Evolutionary conservation across 176 grass and related monocot species (phyloP).

Genomic region (Musa itinerans): DNA sequence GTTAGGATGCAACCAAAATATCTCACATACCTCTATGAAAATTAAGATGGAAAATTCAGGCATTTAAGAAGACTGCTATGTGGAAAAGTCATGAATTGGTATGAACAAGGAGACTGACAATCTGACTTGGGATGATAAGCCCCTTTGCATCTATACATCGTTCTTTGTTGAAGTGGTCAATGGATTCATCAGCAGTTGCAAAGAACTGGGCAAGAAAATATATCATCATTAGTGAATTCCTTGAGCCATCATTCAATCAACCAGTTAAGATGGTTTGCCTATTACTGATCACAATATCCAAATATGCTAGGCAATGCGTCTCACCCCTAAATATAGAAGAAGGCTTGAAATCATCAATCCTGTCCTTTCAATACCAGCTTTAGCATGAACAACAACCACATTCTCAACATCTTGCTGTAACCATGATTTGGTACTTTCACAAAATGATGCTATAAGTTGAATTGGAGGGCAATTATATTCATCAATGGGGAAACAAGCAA

Average conservation of each 20-base stretch:
- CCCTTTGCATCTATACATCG: slow-evolving; percentile 11
- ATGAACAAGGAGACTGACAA: slow-evolving; percentile 15
- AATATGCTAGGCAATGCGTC: neutral
- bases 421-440: slow-evolving; percentile 13
- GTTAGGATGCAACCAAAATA: slow-evolving; percentile 11
- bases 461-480: slow-evolving; percentile 14
- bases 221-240: neutral
- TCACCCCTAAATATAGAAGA: slow-evolving; percentile 11
- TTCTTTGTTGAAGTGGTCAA: slow-evolving; percentile 20
- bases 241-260: neutral
- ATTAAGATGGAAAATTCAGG: slow-evolving; percentile 7
- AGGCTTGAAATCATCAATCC: slow-evolving; percentile 19
- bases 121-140: slow-evolving; percentile 23
- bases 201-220: slow-evolving; percentile 4
- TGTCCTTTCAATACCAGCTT: slow-evolving; percentile 15
- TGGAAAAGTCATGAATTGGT: neutral
- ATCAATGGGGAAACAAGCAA: slow-evolving; percentile 12
- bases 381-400: slow-evolving; percentile 15
- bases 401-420: slow-evolving; percentile 8
- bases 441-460: slow-evolving; percentile 16
- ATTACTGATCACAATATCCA: neutral
- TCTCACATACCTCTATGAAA: slow-evolving; percentile 17
- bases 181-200: slow-evolving; percentile 16
- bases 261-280: neutral
- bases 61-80: neutral